Evolutionary conservation across 2,329 filamentous ascomycete species (phyloP), one percentile per base, ranked within the genome.

Genomic region (Didymella arachidicola): DNA sequence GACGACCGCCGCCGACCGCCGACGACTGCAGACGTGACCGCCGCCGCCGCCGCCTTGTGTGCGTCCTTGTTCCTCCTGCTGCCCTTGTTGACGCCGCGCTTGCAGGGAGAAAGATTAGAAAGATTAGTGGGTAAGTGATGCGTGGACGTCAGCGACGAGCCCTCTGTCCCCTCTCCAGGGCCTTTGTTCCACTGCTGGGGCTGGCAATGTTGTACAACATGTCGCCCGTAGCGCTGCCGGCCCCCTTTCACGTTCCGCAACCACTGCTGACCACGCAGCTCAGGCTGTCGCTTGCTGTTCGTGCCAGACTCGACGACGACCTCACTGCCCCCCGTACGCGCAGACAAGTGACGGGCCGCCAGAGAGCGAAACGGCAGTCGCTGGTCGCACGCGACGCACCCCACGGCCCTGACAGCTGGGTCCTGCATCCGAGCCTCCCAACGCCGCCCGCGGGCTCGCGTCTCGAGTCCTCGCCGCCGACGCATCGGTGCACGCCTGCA

Each of bases 161-260:
- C 64, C 62, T 64, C 66, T 64, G 65, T 59, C 49, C 49, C 55
- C 45, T 26, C 50, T 26, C 50, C 39, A 53, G 44, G 27, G 57
- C 63, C 63, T 70, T 72, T 71, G 74, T 72, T 70, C 67, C 67
- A 68, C 65, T 48, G 53, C 64, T 60, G 68, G 69, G 69, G 64
- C 66, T 69, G 66, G 63, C 69, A 69, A 72, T 71, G 69, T 70
- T 61, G 72, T 73, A 75, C 74, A 61, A 63, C 73, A 72, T 59
- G 59, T 66, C 64, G 71, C 63, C 68, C 60, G 66, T 65, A 65
- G 66, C 68, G 64, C 64, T 56, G 58, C 63, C 50, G 65, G 56
- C 65, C 69, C 69, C 67, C 67, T 70, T 71, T 70, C 67, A 64
- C 62, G 54, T 64, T 63, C 59, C 60, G 61, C 62, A 59, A 58